phyloP scores from a whole-genome alignment of 2,329 filamentous ascomycete species.

The Daldinia eschscholtzii region DNA sequence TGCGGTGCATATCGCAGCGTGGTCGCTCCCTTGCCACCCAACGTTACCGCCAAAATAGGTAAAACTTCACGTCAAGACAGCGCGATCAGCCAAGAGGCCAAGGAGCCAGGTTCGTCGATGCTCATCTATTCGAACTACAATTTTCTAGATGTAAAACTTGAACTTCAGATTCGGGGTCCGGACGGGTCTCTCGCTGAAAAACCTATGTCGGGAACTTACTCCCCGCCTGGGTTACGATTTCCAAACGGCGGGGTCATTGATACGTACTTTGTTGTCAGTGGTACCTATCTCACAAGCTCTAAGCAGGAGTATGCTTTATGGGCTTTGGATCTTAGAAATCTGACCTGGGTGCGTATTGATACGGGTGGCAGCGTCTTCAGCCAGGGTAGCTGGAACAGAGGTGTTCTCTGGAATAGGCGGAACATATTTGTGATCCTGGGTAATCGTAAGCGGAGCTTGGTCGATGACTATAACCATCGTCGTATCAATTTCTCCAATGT shows the following conservation, averaged over 20 bases:
- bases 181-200: constrained; percentile 89
- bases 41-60: constrained; percentile 75
- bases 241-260: constrained; percentile 97
- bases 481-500: constrained; percentile 98
- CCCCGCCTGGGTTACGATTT: constrained; percentile 92
- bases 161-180: constrained; percentile 86
- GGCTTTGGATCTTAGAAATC: constrained; percentile 87
- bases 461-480: constrained; percentile 98
- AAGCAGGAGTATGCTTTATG: constrained; percentile 98
- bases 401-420: constrained; percentile 90
- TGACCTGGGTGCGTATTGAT: constrained; percentile 97
- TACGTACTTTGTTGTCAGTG: constrained; percentile 96
- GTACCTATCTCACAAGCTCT: constrained; percentile 95
- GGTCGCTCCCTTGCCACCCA: constrained; percentile 82
- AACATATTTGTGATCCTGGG: constrained; percentile 97
- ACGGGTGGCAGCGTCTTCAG: constrained; percentile 94
- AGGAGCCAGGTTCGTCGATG: constrained; percentile 78
- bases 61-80: constrained; percentile 61
- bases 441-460: constrained; percentile 90
- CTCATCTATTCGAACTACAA: constrained; percentile 99
- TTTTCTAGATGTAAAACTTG: constrained; percentile 95
- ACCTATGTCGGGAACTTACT: constrained; percentile 87
- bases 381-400: constrained; percentile 97
- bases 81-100: constrained; percentile 65
- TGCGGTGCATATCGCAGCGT: constrained; percentile 98